Base-by-base conservation (phyloP, 2,329 filamentous ascomycete species). In the Colletotrichum neosansevieriae region DNA sequence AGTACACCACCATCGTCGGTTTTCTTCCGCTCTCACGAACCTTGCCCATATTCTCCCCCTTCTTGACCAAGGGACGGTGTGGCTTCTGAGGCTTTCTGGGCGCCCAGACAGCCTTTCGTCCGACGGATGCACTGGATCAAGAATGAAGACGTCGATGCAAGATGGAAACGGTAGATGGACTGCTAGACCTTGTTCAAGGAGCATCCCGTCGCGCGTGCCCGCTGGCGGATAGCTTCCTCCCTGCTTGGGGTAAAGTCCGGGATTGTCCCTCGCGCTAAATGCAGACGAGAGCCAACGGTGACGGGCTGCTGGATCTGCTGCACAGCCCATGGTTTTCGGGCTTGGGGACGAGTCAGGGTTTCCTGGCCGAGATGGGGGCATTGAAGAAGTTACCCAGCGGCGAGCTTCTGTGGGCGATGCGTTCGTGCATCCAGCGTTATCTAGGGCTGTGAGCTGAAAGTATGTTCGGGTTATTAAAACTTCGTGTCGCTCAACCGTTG, bases 41-140 rank as follows among this genome's bases (percentile, higher is more conserved):
- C 24, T 38, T 13, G 13, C 19, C 15, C 32, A 61, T 34, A 11
- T 42, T 44, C 5, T 51, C 38, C 19, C 19, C 51, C 59, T 29
- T 2, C 29, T 36, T 44, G 51, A 21, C 36, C 45, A n/a, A n/a
- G 15, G 21, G 19, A 50, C 4, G 34, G 12, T 13, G n/a, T 32
- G 51, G 21, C 45, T 45, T 51, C 32, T 40, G 29, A 34, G 29
- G 36, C 10, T 32, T 47, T 24, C 36, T 67, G 12, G 64, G 59
- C 59, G 59, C 51, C 64, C 6, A 58, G 64, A 45, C 51, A 63
- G 51, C 59, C 59, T 38, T 67, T 57, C 64, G 44, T 63, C 64
- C 51, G 45, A 58, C 51, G 45, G 36, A 63, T 44, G 51, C 21
- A 24, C 17, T 57, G 42, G 34, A 36, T 17, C 34, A 19, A 24